Percentiles rank a stretch among this genome's conserved stretches.
phyloP scores from a whole-genome alignment of 345 rosid genomes.

The Noccaea bulbosa region DNA sequence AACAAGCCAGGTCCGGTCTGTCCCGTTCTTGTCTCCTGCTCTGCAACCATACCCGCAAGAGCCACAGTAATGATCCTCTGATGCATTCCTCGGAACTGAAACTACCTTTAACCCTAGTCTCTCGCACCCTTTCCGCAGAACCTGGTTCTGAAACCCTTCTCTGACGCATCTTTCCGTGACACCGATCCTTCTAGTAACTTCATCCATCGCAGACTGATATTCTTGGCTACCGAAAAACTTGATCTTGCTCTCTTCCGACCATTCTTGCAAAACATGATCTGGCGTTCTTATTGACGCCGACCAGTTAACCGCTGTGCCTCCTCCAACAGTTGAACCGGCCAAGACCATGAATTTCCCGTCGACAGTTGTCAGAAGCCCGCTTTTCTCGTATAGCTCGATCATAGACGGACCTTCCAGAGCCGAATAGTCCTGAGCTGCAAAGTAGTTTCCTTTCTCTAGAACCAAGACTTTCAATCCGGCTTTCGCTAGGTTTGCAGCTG shows the following conservation, averaged over 20 bases:
- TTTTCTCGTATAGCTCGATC: slow-evolving; percentile 52
- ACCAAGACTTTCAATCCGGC: slow-evolving; percentile 59
- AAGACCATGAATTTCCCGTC: slow-evolving; percentile 48
- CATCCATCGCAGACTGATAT: slow-evolving; percentile 56
- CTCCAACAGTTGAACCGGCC: slow-evolving; percentile 65
- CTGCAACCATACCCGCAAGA: slow-evolving; percentile 59
- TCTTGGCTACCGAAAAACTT: slow-evolving; percentile 52
- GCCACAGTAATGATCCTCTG: slow-evolving; percentile 62
- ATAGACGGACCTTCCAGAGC: slow-evolving; percentile 56
- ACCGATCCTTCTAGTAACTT: slow-evolving; percentile 50
- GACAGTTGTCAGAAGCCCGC: slow-evolving; percentile 45
- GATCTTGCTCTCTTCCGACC: slow-evolving; percentile 54
- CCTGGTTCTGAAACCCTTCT: slow-evolving; percentile 61
- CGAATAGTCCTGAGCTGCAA: slow-evolving; percentile 51
- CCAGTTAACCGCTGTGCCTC: slow-evolving; percentile 68
- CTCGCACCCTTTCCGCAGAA: slow-evolving; percentile 62
- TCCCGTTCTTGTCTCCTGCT: slow-evolving; percentile 59
- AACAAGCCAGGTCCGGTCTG: slow-evolving; percentile 59
- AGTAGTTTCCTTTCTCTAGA: slow-evolving; percentile 67
- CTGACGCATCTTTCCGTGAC: slow-evolving; percentile 48
- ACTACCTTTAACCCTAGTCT: slow-evolving; percentile 56
- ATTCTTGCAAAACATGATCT: slow-evolving; percentile 48
- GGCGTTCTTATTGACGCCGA: slow-evolving; percentile 59
- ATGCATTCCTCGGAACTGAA: slow-evolving; percentile 50
- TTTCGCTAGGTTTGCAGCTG: slow-evolving; percentile 58